A percentile compares a stretch with the other conserved stretches of the same genome.
Conservation (phyloP, 225 moss, liverwort and hornwort genomes). For the Polytrichum commune region DNA sequence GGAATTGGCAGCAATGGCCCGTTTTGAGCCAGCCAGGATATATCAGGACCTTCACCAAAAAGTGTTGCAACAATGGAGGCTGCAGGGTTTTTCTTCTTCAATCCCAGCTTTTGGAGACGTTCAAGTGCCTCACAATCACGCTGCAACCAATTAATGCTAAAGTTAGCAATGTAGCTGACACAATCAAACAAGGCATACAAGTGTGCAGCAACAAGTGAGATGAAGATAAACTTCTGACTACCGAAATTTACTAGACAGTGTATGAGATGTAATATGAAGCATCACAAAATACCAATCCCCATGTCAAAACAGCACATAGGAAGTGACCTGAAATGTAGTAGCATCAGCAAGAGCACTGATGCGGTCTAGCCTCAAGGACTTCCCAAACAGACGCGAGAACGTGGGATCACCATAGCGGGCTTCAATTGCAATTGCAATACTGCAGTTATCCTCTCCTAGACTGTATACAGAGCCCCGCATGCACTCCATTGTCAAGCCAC, state of each 20-base stretch:
- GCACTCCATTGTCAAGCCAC: slow-evolving; percentile 76
- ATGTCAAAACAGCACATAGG: too few relatives aligned
- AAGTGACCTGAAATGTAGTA: slow-evolving; percentile 82
- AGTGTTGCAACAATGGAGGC: slow-evolving; percentile 61
- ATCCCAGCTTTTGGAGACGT: slow-evolving; percentile 78
- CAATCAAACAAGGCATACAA: not conserved
- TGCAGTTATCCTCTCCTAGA: slow-evolving; percentile 78
- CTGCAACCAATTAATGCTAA: slow-evolving; percentile 32
- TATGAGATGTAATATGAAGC: too few relatives aligned
- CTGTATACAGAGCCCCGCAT: slow-evolving; percentile 96
- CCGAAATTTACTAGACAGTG: too few relatives aligned
- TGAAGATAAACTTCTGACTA: too few relatives aligned
- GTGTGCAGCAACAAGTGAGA: not conserved
- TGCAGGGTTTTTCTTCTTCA: slow-evolving; percentile 65
- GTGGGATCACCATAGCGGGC: slow-evolving; percentile 98
- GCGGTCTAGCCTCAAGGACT: slow-evolving; percentile 84
- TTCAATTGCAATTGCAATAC: slow-evolving; percentile 86
- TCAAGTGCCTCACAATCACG: slow-evolving; percentile 97
- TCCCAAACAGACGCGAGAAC: slow-evolving; percentile 93
- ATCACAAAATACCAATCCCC: too few relatives aligned
- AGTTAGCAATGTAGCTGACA: not conserved
- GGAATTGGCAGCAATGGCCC: slow-evolving; percentile 47
- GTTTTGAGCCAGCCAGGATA: slow-evolving; percentile 69
- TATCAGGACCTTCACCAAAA: slow-evolving; percentile 70
- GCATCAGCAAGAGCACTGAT: slow-evolving; percentile 95